Percentiles rank a stretch among this genome's conserved stretches.
Evolutionary conservation across 2,329 filamentous ascomycete genomes (phyloP).

Genomic region (Emmonsiellopsis sp.): DNA sequence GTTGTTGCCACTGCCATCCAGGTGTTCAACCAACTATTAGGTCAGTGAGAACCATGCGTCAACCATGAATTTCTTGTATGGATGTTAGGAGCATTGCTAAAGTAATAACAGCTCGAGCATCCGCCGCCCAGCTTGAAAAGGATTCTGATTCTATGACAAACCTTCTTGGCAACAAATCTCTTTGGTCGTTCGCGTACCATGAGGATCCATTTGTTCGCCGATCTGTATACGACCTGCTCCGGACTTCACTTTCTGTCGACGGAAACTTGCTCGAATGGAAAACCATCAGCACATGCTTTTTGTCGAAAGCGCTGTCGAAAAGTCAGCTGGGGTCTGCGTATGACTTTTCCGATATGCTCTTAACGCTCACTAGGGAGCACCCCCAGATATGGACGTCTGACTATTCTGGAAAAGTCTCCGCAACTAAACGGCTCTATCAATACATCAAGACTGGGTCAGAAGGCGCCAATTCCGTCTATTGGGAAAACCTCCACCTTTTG

Average conservation of each 20-base stretch:
- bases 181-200: constrained; percentile 52
- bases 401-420: constrained; percentile 49
- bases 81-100: neutral
- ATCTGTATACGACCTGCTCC: constrained; percentile 48
- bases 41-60: constrained; percentile 18
- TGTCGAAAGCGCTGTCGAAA: constrained; percentile 63
- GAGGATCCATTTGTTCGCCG: constrained; percentile 49
- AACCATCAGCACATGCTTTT: constrained; percentile 57
- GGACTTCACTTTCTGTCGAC: constrained; percentile 40
- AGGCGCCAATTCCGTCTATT: constrained; percentile 61
- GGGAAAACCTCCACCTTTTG: constrained; percentile 58
- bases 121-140: constrained; percentile 47
- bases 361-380: constrained; percentile 53
- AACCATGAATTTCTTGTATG: neutral
- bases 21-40: constrained; percentile 46
- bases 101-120: constrained; percentile 21
- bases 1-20: constrained; percentile 56
- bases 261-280: constrained; percentile 49
- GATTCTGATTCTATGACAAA: constrained; percentile 53
- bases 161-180: constrained; percentile 53
- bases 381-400: constrained; percentile 65
- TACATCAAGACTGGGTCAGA: constrained; percentile 82
- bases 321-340: constrained; percentile 65
- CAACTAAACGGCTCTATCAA: constrained; percentile 50
- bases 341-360: constrained; percentile 59